phyloP scores from a whole-genome alignment of 768 basidiomycete genomes.

The Rhodotorula sphaerocarpa region DNA sequence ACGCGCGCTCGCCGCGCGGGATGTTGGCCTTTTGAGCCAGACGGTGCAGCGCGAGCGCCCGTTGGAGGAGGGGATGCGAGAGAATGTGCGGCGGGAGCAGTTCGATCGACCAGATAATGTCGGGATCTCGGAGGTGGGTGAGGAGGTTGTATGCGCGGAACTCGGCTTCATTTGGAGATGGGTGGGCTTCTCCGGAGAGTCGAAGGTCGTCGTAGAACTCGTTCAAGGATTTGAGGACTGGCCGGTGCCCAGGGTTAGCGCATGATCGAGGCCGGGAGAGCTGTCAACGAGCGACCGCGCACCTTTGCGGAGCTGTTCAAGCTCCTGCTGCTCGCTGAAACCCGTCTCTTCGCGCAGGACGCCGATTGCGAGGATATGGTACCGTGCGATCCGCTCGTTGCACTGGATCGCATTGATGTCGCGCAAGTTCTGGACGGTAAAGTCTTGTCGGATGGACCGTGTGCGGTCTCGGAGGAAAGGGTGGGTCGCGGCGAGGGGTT shows the following conservation, averaged over 20 bases:
- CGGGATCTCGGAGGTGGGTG: constrained; percentile 72
- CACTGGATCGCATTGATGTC: constrained; percentile 73
- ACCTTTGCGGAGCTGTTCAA: constrained; percentile 89
- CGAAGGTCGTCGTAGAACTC: constrained; percentile 84
- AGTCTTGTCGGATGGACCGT: constrained; percentile 81
- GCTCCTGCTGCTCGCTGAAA: constrained; percentile 63
- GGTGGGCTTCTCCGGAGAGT: constrained; percentile 49
- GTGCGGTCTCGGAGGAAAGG: constrained; percentile 88
- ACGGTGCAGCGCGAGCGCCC: constrained; percentile 69
- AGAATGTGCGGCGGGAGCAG: constrained; percentile 53
- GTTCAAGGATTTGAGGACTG: constrained; percentile 83
- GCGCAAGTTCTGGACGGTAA: constrained; percentile 80
- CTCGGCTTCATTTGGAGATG: constrained; percentile 76
- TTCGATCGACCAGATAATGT: constrained; percentile 40
- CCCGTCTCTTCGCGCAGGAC: constrained; percentile 50
- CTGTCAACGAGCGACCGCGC: constrained; percentile 42
- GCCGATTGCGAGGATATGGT: constrained; percentile 79
- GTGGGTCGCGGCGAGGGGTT: constrained; percentile 60
- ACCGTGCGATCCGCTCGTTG: constrained; percentile 86
- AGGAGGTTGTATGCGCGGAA: constrained; percentile 93
- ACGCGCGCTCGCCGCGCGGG: constrained; percentile 41
- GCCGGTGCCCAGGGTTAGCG: not conserved
- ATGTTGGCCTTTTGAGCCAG: constrained; percentile 67
- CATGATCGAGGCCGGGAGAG: constrained; percentile 6
- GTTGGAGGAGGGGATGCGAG: constrained; percentile 65